Percentiles rank a stretch among this genome's conserved stretches.
Evolutionary conservation across 257 asterid species (phyloP).

Genomic region (Cynanchum wilfordii): DNA sequence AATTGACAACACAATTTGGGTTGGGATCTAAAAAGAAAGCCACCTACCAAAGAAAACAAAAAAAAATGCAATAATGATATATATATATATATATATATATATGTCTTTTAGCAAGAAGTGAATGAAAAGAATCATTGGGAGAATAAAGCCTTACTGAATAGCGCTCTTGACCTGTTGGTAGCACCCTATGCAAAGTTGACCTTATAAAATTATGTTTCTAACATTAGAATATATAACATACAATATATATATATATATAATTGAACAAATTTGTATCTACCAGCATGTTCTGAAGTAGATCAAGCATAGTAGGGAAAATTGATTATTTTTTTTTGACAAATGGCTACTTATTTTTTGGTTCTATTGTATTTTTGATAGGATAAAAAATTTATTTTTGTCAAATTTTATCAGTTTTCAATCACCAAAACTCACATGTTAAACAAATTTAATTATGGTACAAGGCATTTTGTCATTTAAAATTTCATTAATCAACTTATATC

Average conservation of each 20-base stretch:
- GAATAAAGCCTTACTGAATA: constrained; percentile 34
- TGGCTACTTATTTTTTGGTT: too few species aligned
- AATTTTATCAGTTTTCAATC: too few species aligned
- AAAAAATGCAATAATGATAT: too few species aligned
- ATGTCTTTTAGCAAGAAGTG: too few species aligned
- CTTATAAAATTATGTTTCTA: constrained; percentile 23
- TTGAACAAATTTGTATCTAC: background rate
- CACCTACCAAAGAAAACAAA: constrained; percentile 18
- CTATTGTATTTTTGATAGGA: too few species aligned
- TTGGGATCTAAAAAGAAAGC: constrained; percentile 57
- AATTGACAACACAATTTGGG: constrained; percentile 56
- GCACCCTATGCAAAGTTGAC: constrained; percentile 59
- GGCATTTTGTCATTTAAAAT: too few species aligned
- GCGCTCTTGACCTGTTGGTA: constrained; percentile 47
- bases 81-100: too few species aligned
- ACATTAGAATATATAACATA: constrained; percentile 2
- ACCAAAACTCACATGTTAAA: too few species aligned
- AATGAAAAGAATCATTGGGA: too few species aligned
- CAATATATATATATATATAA: background rate
- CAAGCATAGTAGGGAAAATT: background rate
- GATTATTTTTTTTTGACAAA: background rate
- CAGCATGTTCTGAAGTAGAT: background rate
- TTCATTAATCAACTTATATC: too few species aligned
- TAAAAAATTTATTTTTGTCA: too few species aligned
- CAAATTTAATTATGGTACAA: too few species aligned